Conservation (phyloP, 2,329 filamentous ascomycete genomes). For the Meredithiella fracta region DNA sequence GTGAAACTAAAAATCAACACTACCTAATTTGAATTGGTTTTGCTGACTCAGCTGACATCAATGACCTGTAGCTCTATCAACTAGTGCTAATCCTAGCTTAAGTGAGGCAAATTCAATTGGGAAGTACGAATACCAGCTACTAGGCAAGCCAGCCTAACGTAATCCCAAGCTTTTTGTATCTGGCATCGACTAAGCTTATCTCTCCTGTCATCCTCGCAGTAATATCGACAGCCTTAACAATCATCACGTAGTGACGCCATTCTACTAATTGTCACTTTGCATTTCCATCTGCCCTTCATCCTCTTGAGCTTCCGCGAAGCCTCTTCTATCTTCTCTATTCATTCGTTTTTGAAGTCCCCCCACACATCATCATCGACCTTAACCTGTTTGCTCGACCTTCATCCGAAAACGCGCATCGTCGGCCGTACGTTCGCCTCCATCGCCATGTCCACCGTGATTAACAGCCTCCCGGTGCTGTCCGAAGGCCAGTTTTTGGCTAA, state of each 20-base stretch:
- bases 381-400: background rate
- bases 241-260: background rate
- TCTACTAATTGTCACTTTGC: background rate
- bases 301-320: too few species aligned
- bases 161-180: conserved; percentile 18
- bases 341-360: too few species aligned
- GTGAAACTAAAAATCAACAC: too few species aligned
- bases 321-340: too few species aligned
- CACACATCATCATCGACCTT: too few species aligned
- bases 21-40: too few species aligned
- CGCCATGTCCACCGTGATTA: conserved; percentile 46
- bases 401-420: background rate
- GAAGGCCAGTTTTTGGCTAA: conserved; percentile 60
- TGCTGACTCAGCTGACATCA: background rate
- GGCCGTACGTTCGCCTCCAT: background rate
- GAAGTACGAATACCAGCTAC: conserved; percentile 2
- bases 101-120: conserved; percentile 5
- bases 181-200: background rate
- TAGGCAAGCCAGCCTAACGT: conserved; percentile 29
- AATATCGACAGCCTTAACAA: background rate
- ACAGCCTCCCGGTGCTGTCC: conserved; percentile 60
- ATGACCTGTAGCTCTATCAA: background rate
- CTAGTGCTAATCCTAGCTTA: background rate
- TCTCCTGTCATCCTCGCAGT: background rate
- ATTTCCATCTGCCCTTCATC: background rate